phyloP scores from a whole-genome alignment of 192 early-diverging fungal genomes.

The Rhizophagus clarus region DNA sequence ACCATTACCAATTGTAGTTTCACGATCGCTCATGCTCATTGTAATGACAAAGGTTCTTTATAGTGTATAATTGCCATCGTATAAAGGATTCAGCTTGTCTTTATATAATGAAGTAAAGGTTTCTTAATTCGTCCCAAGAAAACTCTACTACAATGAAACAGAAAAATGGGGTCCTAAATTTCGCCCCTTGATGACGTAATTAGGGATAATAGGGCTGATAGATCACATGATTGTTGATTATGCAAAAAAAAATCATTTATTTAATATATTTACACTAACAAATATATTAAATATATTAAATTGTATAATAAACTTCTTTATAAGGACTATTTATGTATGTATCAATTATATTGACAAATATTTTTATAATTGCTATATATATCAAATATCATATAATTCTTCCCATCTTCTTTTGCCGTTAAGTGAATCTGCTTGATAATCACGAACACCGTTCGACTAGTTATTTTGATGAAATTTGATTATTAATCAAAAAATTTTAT shows the following conservation, averaged over 20 bases:
- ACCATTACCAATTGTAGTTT: constrained; percentile 41
- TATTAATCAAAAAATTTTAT: not conserved
- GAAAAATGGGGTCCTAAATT: not conserved
- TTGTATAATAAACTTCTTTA: no score
- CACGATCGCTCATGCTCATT: constrained; percentile 63
- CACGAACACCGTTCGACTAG: constrained; percentile 10
- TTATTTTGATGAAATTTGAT: not conserved
- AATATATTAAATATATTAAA: no score
- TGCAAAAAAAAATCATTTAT: no score
- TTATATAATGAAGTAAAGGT: constrained; percentile 25
- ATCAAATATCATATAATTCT: constrained; percentile 3
- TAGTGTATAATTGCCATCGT: not conserved
- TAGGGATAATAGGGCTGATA: constrained; percentile 10
- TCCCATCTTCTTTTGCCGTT: constrained; percentile 1
- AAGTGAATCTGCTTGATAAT: not conserved
- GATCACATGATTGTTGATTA: no score
- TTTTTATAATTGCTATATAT: no score
- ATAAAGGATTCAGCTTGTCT: constrained; percentile 10
- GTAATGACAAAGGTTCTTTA: not conserved
- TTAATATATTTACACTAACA: no score
- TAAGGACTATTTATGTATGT: no score
- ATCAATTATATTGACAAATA: no score
- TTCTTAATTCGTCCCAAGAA: constrained; percentile 12
- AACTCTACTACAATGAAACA: constrained; percentile 9
- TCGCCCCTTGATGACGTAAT: not conserved